These are phyloP conservation scores for Aspergillus brasiliensis DNA, from an alignment of 2,329 filamentous ascomycete genomes.

Conservation along the genomic window DNA sequence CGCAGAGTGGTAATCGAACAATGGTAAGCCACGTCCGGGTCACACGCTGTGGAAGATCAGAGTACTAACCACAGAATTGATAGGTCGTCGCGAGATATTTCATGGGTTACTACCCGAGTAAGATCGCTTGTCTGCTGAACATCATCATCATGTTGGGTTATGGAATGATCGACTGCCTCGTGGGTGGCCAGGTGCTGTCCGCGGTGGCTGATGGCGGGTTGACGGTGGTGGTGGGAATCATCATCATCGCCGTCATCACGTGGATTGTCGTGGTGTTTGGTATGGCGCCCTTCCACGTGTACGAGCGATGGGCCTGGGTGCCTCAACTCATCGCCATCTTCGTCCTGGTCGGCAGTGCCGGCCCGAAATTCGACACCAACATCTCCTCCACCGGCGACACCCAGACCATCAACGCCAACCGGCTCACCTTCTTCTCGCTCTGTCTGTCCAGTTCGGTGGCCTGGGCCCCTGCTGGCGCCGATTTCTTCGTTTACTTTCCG, in stretches of 20 bases:
- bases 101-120: conserved; percentile 40
- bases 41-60: neutral
- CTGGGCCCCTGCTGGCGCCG: conserved; percentile 27
- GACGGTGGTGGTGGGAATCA: conserved; percentile 31
- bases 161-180: conserved; percentile 36
- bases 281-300: conserved; percentile 36
- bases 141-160: conserved; percentile 39
- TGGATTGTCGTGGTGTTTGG: conserved; percentile 31
- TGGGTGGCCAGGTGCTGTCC: conserved; percentile 34
- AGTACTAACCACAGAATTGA: neutral
- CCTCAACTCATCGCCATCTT: conserved; percentile 37
- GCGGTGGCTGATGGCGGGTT: conserved; percentile 29
- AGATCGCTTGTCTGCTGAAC: conserved; percentile 36
- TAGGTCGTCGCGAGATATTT: conserved; percentile 34
- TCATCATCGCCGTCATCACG: conserved; percentile 31
- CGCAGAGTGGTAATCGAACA: conserved; percentile 36
- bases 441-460: conserved; percentile 30
- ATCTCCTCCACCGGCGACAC: conserved; percentile 2
- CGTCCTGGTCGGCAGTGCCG: conserved; percentile 37
- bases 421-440: conserved; percentile 30
- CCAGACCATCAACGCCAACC: conserved; percentile 21
- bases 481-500: conserved; percentile 42
- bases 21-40: conserved; percentile 27
- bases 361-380: conserved; percentile 25
- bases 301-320: conserved; percentile 36